Base-by-base conservation (phyloP, 768 basidiomycete genomes). In the Stropharia rugosoannulata region DNA sequence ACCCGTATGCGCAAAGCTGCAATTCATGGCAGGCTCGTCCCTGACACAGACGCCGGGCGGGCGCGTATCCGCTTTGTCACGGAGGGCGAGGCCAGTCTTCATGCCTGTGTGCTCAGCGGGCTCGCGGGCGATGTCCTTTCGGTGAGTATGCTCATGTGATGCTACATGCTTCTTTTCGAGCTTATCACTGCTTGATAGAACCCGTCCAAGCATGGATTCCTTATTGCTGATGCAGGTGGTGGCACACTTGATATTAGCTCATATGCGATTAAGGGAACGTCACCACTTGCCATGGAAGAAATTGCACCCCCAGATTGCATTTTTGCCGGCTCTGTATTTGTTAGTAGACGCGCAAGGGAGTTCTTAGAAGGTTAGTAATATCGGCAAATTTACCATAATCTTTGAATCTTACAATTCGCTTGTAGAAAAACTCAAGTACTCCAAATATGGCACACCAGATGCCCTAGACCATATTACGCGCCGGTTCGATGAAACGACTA, bases 221-320 rank as follows among this genome's bases (percentile, higher is more conserved):
- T 91, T 19, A 85, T 92, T 19, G 86, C 86, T 11, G 89, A 92
- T 68, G 89, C 89, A 1, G 89, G 89, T 52, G 89, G 89, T 51
- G 89, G 89, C 40, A 92, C 89, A 0, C 78, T 91, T 45, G 89
- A 92, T 66, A 87, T 92, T 62, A 89, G 87, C 59, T 85, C 89
- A 4, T 92, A 92, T 60, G 87, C 84, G 1, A 87, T 91, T 50
- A 83, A 84, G 6, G 85, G 79, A 48, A 84, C 85, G 3, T 69
- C 77, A 22, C 89, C 89, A 0, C 80, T 91, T 13, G 81, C 87
- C 13, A 90, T 92, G 62, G 89, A 92, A 66, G 89, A 92, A 70
- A 84, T 90, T 60, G 89, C 89, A 2, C 89, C 89, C 22, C 87
- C 89, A 10, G 89, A 92, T 68, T 92, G 89, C 68, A 81, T 90